Conservation (phyloP, 768 basidiomycete species). For the Holtermannia corniformis region DNA sequence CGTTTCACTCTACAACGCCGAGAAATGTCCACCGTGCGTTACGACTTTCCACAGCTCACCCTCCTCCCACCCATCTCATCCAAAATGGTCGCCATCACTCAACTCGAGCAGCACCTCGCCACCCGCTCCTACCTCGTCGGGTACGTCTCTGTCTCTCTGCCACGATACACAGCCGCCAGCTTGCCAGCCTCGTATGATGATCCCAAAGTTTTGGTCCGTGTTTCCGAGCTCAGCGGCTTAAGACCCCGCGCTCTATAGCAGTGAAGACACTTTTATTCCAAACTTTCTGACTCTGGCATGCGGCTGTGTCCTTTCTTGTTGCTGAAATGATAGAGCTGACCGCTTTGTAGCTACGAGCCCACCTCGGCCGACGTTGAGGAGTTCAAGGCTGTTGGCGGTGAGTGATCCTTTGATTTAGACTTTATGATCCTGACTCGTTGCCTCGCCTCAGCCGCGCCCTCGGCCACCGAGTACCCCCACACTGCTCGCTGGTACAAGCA, state of each 20-base stretch:
- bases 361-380: conserved; percentile 37
- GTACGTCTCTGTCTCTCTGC: conserved; percentile 21
- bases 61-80: conserved; percentile 1
- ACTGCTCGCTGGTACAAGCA: conserved; percentile 88
- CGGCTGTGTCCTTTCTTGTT: not conserved
- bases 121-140: conserved; percentile 45
- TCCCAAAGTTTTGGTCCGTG: conserved; percentile 43
- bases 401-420: conserved; percentile 7
- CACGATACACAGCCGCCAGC: not conserved
- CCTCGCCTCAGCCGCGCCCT: conserved; percentile 52
- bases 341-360: conserved; percentile 23
- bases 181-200: conserved; percentile 29
- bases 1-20: no score
- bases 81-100: conserved; percentile 39
- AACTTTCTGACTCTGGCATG: conserved; percentile 35
- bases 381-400: conserved; percentile 20
- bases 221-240: conserved; percentile 42
- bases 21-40: no score
- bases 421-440: not conserved
- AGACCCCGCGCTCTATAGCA: conserved; percentile 40
- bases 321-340: not conserved
- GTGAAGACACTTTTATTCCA: conserved; percentile 40
- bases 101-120: conserved; percentile 78
- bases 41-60: no score
- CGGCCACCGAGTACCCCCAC: conserved; percentile 58